These are phyloP conservation scores for Pichia gijzeniarum DNA, from an alignment of 805 yeast genomes.

Conservation along the genomic window DNA sequence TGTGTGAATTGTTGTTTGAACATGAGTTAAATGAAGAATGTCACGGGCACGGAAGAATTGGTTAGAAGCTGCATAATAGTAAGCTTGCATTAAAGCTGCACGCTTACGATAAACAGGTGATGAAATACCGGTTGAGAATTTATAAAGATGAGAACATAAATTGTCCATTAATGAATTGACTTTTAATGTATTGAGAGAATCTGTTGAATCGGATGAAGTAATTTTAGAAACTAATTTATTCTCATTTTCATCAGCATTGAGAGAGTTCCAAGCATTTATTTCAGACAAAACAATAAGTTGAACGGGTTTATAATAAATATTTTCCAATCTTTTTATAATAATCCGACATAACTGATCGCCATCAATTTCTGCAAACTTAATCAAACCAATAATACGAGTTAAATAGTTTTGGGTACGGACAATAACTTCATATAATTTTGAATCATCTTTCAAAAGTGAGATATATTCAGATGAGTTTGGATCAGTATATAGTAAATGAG, in stretches of 20 bases:
- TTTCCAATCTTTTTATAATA: conserved; percentile 79
- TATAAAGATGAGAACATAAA: conserved; percentile 58
- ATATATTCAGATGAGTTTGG: conserved; percentile 94
- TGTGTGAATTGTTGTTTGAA: conserved; percentile 74
- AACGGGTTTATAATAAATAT: conserved; percentile 85
- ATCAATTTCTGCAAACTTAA: conserved; percentile 35
- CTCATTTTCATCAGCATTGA: conserved; percentile 33
- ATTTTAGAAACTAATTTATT: conserved; percentile 32
- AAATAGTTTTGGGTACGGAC: conserved; percentile 82
- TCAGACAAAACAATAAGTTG: conserved; percentile 67
- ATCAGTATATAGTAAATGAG: conserved; percentile 81
- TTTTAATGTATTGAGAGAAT: conserved; percentile 28
- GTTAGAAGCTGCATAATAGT: conserved; percentile 86
- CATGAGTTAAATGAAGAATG: conserved; percentile 77
- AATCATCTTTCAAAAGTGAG: conserved; percentile 84
- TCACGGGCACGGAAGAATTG: conserved; percentile 81
- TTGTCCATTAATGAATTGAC: conserved; percentile 55
- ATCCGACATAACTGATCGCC: conserved; percentile 66
- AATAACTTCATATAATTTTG: conserved; percentile 63
- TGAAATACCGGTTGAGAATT: conserved; percentile 37
- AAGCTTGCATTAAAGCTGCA: conserved; percentile 79
- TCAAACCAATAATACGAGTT: conserved; percentile 52
- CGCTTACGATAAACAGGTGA: conserved; percentile 68
- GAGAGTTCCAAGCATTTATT: conserved; percentile 61
- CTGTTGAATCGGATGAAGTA: conserved; percentile 20